A percentile compares a stretch with the other conserved stretches of the same genome.
These are phyloP conservation scores for Penicillium alfredii DNA, from an alignment of 495 filamentous ascomycete species.

Conservation along the genomic window DNA sequence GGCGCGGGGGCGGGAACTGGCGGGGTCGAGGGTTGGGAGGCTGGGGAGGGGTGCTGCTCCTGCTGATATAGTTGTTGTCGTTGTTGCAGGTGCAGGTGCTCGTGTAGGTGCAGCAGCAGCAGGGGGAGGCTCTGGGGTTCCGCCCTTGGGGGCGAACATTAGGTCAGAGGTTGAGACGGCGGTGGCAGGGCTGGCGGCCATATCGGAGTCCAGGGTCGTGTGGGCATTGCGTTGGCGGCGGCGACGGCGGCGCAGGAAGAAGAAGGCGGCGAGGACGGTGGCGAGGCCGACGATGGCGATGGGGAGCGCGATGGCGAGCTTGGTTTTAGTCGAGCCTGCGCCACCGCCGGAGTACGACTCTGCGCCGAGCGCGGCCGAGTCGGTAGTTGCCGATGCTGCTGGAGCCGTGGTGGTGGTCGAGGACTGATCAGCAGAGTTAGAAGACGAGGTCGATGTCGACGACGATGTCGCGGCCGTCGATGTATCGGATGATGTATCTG, in stretches of 20 bases:
- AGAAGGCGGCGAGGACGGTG: constrained; percentile 18
- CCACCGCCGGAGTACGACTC: constrained; percentile 4
- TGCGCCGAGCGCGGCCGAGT: constrained; percentile 3
- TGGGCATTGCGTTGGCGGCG: constrained; percentile 15
- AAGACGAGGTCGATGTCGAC: background rate
- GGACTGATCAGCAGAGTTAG: no score
- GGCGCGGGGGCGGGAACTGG: constrained; percentile 1
- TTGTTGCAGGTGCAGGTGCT: no score
- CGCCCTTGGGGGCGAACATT: constrained; percentile 6
- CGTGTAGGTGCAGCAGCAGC: background rate
- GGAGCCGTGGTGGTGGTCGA: background rate
- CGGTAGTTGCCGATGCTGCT: background rate
- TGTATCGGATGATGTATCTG: background rate
- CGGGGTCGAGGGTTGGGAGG: constrained; percentile 7
- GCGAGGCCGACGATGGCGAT: constrained; percentile 28
- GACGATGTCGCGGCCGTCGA: constrained; percentile 3
- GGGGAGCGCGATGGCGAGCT: constrained; percentile 36
- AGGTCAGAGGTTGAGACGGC: constrained; percentile 16
- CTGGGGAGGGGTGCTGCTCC: background rate
- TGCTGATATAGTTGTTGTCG: no score
- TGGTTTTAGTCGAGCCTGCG: constrained; percentile 21
- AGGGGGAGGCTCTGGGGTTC: background rate
- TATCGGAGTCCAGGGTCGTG: no score
- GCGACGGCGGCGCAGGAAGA: constrained; percentile 24
- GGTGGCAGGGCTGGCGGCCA: constrained; percentile 6